Evolutionary conservation across 2,329 filamentous ascomycete species (phyloP).

Genomic region (Aureobasidium melanogenum): DNA sequence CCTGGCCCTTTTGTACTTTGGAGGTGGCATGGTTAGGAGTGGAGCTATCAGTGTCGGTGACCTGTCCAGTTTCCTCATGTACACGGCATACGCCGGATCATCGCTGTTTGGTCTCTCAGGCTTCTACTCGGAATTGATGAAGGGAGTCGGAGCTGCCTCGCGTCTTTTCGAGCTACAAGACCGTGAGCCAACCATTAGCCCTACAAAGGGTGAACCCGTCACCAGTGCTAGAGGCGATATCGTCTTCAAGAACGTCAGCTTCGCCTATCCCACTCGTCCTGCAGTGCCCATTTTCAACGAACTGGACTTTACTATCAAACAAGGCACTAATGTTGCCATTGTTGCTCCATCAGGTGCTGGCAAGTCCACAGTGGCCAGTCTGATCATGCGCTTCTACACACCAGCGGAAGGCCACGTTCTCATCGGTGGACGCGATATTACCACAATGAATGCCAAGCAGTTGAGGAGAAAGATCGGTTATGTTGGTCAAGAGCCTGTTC

Average conservation of each 20-base stretch:
- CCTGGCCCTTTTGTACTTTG: slow-evolving; percentile 78
- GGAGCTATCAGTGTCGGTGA: slow-evolving; percentile 86
- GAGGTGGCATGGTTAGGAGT: slow-evolving; percentile 78
- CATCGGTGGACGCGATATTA: slow-evolving; percentile 78
- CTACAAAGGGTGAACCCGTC: slow-evolving; percentile 73
- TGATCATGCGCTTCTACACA: slow-evolving; percentile 85
- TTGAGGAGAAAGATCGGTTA: slow-evolving; percentile 86
- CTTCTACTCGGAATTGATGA: slow-evolving; percentile 98
- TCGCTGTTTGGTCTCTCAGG: slow-evolving; percentile 89
- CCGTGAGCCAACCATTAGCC: slow-evolving; percentile 73
- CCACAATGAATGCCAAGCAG: slow-evolving; percentile 85
- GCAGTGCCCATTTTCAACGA: slow-evolving; percentile 86
- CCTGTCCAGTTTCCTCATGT: slow-evolving; percentile 96
- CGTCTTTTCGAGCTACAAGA: slow-evolving; percentile 94
- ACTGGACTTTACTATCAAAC: slow-evolving; percentile 81
- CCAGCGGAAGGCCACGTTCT: slow-evolving; percentile 68
- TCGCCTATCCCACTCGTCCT: slow-evolving; percentile 88
- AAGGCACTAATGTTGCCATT: slow-evolving; percentile 90
- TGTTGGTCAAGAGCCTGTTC: slow-evolving; percentile 89
- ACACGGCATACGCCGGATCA: slow-evolving; percentile 77
- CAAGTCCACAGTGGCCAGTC: slow-evolving; percentile 90
- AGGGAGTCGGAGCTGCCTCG: slow-evolving; percentile 93
- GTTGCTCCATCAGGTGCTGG: slow-evolving; percentile 93
- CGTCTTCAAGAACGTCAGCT: slow-evolving; percentile 74
- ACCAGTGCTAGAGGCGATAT: slow-evolving; percentile 81